Base-by-base conservation (phyloP, 2,329 filamentous ascomycete species). In the Neoascochyta sp. region DNA sequence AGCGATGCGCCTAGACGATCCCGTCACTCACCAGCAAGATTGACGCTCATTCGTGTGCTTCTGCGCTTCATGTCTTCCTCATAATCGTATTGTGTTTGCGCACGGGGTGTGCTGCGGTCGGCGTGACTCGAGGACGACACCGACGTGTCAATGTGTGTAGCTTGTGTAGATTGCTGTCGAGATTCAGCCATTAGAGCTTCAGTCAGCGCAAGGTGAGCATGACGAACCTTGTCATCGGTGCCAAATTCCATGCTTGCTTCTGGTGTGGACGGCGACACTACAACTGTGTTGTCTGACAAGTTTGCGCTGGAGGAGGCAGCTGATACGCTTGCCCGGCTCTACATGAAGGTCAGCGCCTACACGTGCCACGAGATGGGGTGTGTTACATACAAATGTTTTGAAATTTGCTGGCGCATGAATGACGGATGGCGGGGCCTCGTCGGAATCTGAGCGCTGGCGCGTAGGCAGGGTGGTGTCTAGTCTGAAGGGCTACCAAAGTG, bases 341-440 rank as follows among this genome's bases (percentile, higher is more conserved):
- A 46, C 22, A 29, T 29, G 33, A 23, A 29, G 27, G 48, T 60
- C 49, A 62, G 54, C 50, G 47, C 31, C 44, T 40, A 52, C 41
- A 36, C 37, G 48, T 61, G 47, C 47, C 48, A 50, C 54, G 44
- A 40, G 32, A 52, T 39, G 25, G 24, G 27, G 36, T 11, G 32
- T 24, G 24, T 36, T 23, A 46, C 56, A 37, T 44, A 92, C 86
- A 76, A 92, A 94, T 47, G 77, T 77, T 33, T 78, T 75, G 62
- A 92, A 95, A 40, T 83, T 86, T 43, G 86, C 74, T 0, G 89
- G 88, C 10, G 86, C 86, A 69, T 95, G 89, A 47, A 95, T 95
- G 32, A 94, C 89, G 1, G 89, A 95, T 30, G 86, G 75, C 14
- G 87, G 82, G 46, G 89, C 86, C 45, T 94, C 86, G 39, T 80